Evolutionary conservation across 352 stramenopile genomes (phyloP).

Genomic region (Lagenidium sp.): DNA sequence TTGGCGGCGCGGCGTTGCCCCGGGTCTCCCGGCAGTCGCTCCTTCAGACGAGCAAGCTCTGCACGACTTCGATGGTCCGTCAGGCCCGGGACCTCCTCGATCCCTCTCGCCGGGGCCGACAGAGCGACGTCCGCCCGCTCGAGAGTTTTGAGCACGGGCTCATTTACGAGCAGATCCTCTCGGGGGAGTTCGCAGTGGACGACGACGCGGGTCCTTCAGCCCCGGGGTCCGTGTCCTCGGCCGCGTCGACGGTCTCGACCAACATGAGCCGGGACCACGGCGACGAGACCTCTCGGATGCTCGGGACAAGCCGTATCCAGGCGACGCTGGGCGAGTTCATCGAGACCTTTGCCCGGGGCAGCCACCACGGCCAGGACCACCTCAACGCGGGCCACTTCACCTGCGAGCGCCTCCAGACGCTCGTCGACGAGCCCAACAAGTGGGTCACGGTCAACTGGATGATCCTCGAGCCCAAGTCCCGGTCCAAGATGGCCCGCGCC

Average conservation of each 20-base stretch:
- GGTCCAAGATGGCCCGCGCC: slow-evolving; percentile 61
- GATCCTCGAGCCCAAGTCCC: slow-evolving; percentile 64
- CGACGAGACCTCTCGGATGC: no score
- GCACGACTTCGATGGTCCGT: slow-evolving; percentile 1
- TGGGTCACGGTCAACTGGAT: slow-evolving; percentile 82
- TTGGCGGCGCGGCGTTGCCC: no score
- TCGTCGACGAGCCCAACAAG: slow-evolving; percentile 77
- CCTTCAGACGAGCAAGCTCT: neutral
- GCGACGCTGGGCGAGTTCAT: slow-evolving; percentile 22
- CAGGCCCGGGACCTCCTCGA: slow-evolving; percentile 6
- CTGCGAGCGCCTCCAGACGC: slow-evolving; percentile 12
- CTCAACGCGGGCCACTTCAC: slow-evolving; percentile 10
- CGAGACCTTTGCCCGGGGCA: slow-evolving; percentile 14
- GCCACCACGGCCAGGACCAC: neutral
- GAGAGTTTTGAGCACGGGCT: neutral
- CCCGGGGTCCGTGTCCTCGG: no score
- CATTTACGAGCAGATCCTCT: slow-evolving; percentile 3
- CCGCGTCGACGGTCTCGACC: no score
- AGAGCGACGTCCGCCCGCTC: neutral
- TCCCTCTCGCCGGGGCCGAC: neutral
- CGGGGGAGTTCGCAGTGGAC: neutral
- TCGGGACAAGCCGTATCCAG: slow-evolving; percentile 9
- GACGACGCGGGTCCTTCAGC: no score
- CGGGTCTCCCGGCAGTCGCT: no score
- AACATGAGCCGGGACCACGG: no score